Base-by-base conservation (phyloP, 257 asterid species). In the Penstemon barbatus region DNA sequence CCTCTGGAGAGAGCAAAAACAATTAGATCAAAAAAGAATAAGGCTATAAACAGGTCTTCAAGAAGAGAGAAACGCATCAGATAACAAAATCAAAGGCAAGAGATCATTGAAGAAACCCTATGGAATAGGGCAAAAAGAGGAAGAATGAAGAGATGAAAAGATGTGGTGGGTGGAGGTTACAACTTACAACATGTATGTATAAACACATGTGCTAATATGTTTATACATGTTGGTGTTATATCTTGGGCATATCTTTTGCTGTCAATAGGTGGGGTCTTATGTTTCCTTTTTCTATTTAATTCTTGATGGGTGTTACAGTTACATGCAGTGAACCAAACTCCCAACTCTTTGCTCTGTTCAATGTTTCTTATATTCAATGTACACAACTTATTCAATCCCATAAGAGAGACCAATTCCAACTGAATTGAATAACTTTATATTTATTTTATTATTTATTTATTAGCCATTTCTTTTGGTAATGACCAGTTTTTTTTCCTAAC, bases 91-190 rank as follows among this genome's bases (percentile, higher is more conserved):
- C 75, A 68, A 61, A 40, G 71, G 81, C 65, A 50, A 61, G 66
- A 38, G 71, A 62, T 63, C 48, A 65, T 51, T 4, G 39, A 76
- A 77, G 72, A 70, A 87, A 89, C 93, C 96, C 97, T 87, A 75
- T 59, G 19, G 73, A 81, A 81, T 70, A 89, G 96, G 96, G 96
- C 82, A 91, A 91, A 91, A 89, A 90, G 45, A 39, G 41, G 41
- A 42, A n/a, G 69, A 50, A 3, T 33, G 49, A 5, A 66, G 56
- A 59, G 61, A 43, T 33, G 6, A 62, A 68, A 62, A 48, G 42
- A 48, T 4, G 18, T 50, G 40, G 78, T 51, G 73, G 65, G 73
- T 58, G 65, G 74, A 56, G 66, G 51, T 59, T 64, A 71, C 66
- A 66, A 67, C 39, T 59, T 64, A 71, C 66, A 66, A 67, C 39